Percentiles rank a stretch among this genome's conserved stretches.
Evolutionary conservation across 1,284 basidiomycete species (phyloP).

Genomic region (Apiotrichum mycotoxinovorans): DNA sequence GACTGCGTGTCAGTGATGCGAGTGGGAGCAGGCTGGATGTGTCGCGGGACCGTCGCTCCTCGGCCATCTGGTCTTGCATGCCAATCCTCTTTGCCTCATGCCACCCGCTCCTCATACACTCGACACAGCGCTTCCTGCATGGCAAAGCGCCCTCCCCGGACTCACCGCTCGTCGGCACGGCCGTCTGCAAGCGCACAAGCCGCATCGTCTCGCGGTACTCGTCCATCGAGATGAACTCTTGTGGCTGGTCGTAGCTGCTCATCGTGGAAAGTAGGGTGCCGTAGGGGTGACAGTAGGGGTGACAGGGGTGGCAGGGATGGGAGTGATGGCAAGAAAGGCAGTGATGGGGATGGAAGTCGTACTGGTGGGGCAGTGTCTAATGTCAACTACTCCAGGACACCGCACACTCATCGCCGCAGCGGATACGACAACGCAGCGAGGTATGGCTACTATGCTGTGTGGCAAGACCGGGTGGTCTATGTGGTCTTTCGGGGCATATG

Average conservation of each 20-base stretch:
- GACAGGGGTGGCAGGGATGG: background rate
- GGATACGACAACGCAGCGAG: too few species aligned
- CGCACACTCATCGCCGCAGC: too few species aligned
- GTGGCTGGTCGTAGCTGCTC: slow-evolving; percentile 41
- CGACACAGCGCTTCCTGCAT: too few species aligned
- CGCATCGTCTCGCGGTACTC: slow-evolving; percentile 46
- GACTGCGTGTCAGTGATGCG: slow-evolving; percentile 17
- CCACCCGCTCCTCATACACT: background rate
- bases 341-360: too few species aligned
- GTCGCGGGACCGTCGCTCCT: too few species aligned
- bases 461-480: background rate
- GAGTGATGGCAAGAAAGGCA: too few species aligned
- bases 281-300: background rate
- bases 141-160: background rate
- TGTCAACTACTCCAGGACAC: too few species aligned
- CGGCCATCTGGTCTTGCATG: too few species aligned
- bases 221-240: slow-evolving; percentile 43
- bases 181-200: slow-evolving; percentile 62
- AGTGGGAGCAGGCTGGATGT: too few species aligned
- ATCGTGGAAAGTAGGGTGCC: background rate
- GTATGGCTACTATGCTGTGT: too few species aligned
- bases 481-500: too few species aligned
- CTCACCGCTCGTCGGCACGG: slow-evolving; percentile 70
- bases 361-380: too few species aligned
- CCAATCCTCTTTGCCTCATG: background rate